A percentile compares a stretch with the other conserved stretches of the same genome.
These are phyloP conservation scores for Fusarium sp. DNA, from an alignment of 2,329 filamentous ascomycete species.

Conservation along the genomic window DNA sequence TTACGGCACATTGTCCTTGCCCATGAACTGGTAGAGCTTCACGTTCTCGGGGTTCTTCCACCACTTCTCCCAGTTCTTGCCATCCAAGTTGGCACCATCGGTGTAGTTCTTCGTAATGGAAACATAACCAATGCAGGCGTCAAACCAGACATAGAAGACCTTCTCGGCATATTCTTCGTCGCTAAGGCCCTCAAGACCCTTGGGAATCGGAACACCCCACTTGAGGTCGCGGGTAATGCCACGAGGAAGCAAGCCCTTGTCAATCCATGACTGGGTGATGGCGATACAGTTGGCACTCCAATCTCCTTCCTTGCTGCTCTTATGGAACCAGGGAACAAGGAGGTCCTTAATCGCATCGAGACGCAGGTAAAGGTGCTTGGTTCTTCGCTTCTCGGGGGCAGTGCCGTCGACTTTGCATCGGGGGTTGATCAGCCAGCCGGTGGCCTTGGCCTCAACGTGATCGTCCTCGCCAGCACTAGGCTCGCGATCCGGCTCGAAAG, in stretches of 20 bases:
- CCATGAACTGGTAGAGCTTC: slow-evolving; percentile 94
- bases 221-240: slow-evolving; percentile 94
- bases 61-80: slow-evolving; percentile 90
- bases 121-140: slow-evolving; percentile 94
- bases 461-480: slow-evolving; percentile 53
- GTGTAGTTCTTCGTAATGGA: slow-evolving; percentile 95
- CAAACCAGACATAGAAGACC: slow-evolving; percentile 95
- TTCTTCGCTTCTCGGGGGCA: slow-evolving; percentile 83
- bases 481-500: slow-evolving; percentile 70
- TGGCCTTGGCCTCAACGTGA: slow-evolving; percentile 55
- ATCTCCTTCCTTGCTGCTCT: slow-evolving; percentile 79
- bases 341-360: slow-evolving; percentile 86
- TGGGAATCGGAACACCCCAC: slow-evolving; percentile 81
- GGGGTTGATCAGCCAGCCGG: slow-evolving; percentile 79
- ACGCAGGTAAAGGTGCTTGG: slow-evolving; percentile 92
- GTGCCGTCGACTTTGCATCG: slow-evolving; percentile 93
- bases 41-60: slow-evolving; percentile 93
- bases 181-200: slow-evolving; percentile 63
- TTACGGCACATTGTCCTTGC: slow-evolving; percentile 76
- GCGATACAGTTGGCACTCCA: slow-evolving; percentile 84
- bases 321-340: slow-evolving; percentile 83
- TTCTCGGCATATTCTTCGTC: slow-evolving; percentile 71
- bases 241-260: slow-evolving; percentile 86
- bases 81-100: slow-evolving; percentile 60
- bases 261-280: slow-evolving; percentile 87